Conservation (phyloP, 345 rosid genomes). For the Draba incana region DNA sequence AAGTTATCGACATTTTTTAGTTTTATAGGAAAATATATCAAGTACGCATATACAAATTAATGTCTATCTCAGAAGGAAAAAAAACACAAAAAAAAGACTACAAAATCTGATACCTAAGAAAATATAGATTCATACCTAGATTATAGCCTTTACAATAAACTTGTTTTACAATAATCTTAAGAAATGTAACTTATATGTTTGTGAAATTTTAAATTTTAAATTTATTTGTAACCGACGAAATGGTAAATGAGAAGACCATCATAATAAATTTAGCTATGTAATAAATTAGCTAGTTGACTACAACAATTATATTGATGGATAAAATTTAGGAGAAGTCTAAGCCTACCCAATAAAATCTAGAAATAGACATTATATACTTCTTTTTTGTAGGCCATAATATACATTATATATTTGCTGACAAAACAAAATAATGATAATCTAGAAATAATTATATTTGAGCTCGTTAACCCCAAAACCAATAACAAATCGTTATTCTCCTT, state of each 20-base stretch:
- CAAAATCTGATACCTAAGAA: not conserved
- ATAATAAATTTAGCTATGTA: conserved; percentile 16
- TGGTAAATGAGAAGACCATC: conserved; percentile 27
- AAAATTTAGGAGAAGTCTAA: conserved; percentile 35
- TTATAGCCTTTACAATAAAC: no score
- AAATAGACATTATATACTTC: no score
- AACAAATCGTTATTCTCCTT: no score
- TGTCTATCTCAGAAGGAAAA: not conserved
- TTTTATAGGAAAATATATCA: conserved; percentile 7
- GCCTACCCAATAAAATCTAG: no score
- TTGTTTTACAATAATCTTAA: no score
- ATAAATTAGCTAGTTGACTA: conserved; percentile 31
- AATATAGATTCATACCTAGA: not conserved
- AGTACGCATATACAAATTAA: no score
- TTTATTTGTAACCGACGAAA: conserved; percentile 25
- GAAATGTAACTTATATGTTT: no score
- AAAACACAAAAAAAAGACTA: conserved; percentile 2
- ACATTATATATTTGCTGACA: no score
- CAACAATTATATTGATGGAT: conserved; percentile 27
- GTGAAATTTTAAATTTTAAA: not conserved
- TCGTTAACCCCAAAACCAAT: no score
- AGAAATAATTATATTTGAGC: no score
- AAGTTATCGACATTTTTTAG: not conserved
- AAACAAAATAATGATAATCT: no score
- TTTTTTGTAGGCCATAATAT: no score